Conservation (phyloP, 371 early-diverging fungal species). For the Vittaforma corneae region DNA sequence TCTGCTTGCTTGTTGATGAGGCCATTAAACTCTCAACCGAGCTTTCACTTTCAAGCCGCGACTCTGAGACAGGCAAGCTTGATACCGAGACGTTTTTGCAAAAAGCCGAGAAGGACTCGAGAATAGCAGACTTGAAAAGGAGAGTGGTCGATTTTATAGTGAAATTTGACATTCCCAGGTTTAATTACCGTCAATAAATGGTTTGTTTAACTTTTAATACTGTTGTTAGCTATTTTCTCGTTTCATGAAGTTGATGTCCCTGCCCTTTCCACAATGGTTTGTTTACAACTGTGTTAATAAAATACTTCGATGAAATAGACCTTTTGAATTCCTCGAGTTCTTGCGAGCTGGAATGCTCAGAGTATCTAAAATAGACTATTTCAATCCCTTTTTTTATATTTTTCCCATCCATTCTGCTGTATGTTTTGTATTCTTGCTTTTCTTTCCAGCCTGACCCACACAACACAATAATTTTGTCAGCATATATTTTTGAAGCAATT, state of each 20-base stretch:
- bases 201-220: neutral
- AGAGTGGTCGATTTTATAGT: slow-evolving; percentile 79
- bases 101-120: slow-evolving; percentile 61
- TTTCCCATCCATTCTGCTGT: no score
- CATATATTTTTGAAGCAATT: no score
- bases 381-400: no score
- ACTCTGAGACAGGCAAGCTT: slow-evolving; percentile 80
- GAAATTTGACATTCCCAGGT: slow-evolving; percentile 77
- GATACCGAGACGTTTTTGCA: slow-evolving; percentile 68
- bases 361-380: no score
- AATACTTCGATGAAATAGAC: no score
- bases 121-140: slow-evolving; percentile 62
- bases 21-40: slow-evolving; percentile 74
- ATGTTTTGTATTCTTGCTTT: no score
- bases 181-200: slow-evolving; percentile 25
- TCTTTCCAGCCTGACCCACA: no score
- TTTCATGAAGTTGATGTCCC: neutral
- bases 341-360: no score
- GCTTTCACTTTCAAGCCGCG: slow-evolving; percentile 66
- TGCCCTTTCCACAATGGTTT: no score
- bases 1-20: slow-evolving; percentile 72
- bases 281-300: no score
- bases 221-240: neutral
- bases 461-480: no score
- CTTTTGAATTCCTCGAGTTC: no score